Percentiles rank a stretch among this genome's conserved stretches.
These are phyloP conservation scores for Jackrogersella minutella DNA, from an alignment of 495 filamentous ascomycete species.

Conservation along the genomic window DNA sequence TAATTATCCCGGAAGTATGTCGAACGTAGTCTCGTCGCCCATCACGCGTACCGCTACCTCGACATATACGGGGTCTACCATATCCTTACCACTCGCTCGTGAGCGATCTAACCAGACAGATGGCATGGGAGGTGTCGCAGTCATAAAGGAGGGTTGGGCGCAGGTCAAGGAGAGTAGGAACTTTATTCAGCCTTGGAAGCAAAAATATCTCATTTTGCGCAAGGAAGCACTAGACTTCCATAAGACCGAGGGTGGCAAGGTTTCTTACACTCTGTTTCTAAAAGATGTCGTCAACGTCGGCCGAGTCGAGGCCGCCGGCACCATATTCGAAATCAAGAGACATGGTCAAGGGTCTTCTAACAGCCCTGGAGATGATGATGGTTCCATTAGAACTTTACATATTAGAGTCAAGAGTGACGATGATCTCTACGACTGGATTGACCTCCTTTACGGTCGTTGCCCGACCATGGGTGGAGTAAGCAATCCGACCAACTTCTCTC, in stretches of 20 bases:
- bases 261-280: constrained; percentile 79
- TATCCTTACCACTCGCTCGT: constrained; percentile 70
- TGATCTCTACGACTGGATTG: constrained; percentile 98
- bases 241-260: constrained; percentile 85
- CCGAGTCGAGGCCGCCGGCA: constrained; percentile 83
- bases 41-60: constrained; percentile 62
- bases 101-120: constrained; percentile 68
- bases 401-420: constrained; percentile 93
- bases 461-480: constrained; percentile 98
- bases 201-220: constrained; percentile 85
- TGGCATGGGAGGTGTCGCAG: constrained; percentile 67
- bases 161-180: constrained; percentile 91
- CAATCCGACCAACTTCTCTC: constrained; percentile 96
- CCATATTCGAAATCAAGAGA: constrained; percentile 90
- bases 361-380: constrained; percentile 72
- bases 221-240: constrained; percentile 90
- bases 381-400: constrained; percentile 78
- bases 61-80: constrained; percentile 71
- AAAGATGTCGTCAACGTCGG: constrained; percentile 85
- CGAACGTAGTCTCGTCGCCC: constrained; percentile 74
- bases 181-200: constrained; percentile 81
- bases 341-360: constrained; percentile 68
- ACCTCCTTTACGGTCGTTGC: constrained; percentile 93
- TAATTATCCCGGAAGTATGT: constrained; percentile 80
- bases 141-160: constrained; percentile 87